Percentiles rank a stretch among this genome's conserved stretches.
phyloP scores from a whole-genome alignment of 2,329 filamentous ascomycete species.

The Ambrosiella xylebori region DNA sequence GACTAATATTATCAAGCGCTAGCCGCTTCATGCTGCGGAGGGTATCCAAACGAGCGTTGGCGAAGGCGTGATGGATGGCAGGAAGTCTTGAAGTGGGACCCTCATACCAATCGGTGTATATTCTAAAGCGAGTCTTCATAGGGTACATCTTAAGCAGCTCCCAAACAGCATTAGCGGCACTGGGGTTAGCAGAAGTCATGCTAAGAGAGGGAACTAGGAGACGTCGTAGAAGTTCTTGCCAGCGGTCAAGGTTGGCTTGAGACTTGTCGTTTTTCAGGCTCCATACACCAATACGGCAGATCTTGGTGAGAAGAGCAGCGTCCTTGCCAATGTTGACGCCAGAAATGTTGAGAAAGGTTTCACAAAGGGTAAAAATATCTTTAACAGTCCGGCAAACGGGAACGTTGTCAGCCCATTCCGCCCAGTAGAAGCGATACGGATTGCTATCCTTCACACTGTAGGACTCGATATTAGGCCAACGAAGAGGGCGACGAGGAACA shows the following conservation, averaged over 20 bases:
- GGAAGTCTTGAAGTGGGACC: conserved; percentile 60
- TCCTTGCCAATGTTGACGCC: conserved; percentile 85
- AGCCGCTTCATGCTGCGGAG: conserved; percentile 76
- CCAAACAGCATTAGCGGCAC: conserved; percentile 73
- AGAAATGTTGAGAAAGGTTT: conserved; percentile 67
- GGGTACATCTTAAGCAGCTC: conserved; percentile 66
- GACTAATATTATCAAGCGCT: conserved; percentile 67
- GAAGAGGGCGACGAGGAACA: conserved; percentile 47
- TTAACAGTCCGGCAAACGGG: conserved; percentile 81
- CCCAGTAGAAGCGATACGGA: conserved; percentile 92
- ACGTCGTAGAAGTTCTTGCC: conserved; percentile 70
- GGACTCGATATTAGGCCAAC: conserved; percentile 73
- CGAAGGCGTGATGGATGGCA: conserved; percentile 63
- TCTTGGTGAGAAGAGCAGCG: conserved; percentile 55
- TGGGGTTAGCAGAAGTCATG: conserved; percentile 68
- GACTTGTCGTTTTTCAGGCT: conserved; percentile 57
- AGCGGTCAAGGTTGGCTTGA: conserved; percentile 52
- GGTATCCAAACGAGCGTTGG: conserved; percentile 60
- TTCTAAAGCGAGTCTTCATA: conserved; percentile 58
- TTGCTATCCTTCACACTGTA: conserved; percentile 56
- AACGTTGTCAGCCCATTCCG: conserved; percentile 89
- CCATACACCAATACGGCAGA: conserved; percentile 69
- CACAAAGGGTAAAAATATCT: conserved; percentile 75
- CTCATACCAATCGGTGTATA: conserved; percentile 88
- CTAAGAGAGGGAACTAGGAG: conserved; percentile 79